phyloP scores from a whole-genome alignment of 108 stramenopile genomes.

The Aurantiochytrium sp. region DNA sequence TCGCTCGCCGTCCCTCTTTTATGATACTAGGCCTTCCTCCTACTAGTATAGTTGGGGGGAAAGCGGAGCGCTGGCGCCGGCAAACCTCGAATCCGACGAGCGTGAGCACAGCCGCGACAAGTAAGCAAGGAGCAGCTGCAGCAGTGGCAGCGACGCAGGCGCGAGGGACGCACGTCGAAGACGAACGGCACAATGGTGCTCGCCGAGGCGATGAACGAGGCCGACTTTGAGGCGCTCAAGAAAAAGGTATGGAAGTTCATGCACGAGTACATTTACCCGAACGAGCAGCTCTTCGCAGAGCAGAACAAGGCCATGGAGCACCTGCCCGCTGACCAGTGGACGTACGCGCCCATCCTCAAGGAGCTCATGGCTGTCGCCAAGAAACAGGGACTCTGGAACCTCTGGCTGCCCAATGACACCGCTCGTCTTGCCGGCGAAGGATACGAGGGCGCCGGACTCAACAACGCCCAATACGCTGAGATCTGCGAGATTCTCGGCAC shows the following conservation, averaged over 20 bases:
- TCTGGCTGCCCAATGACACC: slow-evolving; percentile 59
- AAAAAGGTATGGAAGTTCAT: background rate
- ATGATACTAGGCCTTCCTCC: too few species aligned
- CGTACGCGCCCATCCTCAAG: slow-evolving; percentile 41
- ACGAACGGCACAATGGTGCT: background rate
- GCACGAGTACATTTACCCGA: slow-evolving; percentile 14
- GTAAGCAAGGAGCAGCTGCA: background rate
- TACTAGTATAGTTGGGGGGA: too few species aligned
- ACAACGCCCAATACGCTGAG: slow-evolving; percentile 71
- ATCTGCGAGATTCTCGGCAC: slow-evolving; percentile 81
- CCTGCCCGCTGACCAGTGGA: background rate
- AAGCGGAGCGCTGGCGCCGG: too few species aligned
- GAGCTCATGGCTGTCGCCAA: slow-evolving; percentile 59
- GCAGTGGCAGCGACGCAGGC: too few species aligned
- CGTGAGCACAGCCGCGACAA: too few species aligned
- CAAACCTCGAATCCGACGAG: too few species aligned
- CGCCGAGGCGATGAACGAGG: background rate
- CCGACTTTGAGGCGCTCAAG: background rate
- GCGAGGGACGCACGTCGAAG: background rate
- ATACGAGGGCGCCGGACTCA: slow-evolving; percentile 29
- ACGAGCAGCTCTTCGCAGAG: background rate
- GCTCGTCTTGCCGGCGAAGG: slow-evolving; percentile 6
- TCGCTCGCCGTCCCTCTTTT: too few species aligned
- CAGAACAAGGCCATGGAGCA: background rate
- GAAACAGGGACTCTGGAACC: slow-evolving; percentile 73